Evolutionary conservation across 495 filamentous ascomycete species (phyloP).

Genomic region (Penicillium cinerascens): DNA sequence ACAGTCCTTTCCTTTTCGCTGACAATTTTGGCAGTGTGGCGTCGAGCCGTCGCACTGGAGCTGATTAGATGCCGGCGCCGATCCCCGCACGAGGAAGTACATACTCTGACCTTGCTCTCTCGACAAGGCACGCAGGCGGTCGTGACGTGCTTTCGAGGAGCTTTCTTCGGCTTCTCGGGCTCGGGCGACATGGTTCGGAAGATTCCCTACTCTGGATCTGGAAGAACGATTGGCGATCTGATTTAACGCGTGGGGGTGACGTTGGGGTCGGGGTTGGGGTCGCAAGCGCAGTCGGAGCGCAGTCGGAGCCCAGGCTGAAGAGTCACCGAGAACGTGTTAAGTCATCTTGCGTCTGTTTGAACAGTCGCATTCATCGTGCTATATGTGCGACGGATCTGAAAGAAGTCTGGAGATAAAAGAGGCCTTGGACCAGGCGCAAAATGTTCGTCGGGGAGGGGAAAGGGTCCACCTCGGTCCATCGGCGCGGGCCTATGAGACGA

Average conservation of each 20-base stretch:
- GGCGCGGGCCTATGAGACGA: constrained; percentile 15
- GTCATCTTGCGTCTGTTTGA: constrained; percentile 6
- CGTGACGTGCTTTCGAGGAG: constrained; percentile 44
- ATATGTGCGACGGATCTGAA: background rate
- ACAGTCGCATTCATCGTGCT: constrained; percentile 2
- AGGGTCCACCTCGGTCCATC: constrained; percentile 15
- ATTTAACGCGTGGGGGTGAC: background rate
- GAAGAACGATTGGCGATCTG: background rate
- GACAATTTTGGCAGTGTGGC: constrained; percentile 47
- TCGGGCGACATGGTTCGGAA: constrained; percentile 26
- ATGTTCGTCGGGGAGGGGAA: constrained; percentile 10
- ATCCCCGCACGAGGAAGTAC: constrained; percentile 8
- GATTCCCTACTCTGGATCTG: background rate
- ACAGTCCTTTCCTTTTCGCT: constrained; percentile 45
- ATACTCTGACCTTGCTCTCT: constrained; percentile 49
- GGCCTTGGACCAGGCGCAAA: background rate
- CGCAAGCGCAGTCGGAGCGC: background rate
- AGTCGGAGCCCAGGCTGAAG: background rate
- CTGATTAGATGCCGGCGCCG: constrained; percentile 4
- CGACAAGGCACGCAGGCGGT: constrained; percentile 49
- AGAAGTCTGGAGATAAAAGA: background rate
- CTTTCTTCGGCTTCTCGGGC: constrained; percentile 34
- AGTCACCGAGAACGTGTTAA: background rate
- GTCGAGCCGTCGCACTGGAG: constrained; percentile 44
- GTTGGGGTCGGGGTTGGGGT: background rate